These are phyloP conservation scores for Lasiosphaeria miniovina DNA, from an alignment of 495 filamentous ascomycete species.

Conservation along the genomic window DNA sequence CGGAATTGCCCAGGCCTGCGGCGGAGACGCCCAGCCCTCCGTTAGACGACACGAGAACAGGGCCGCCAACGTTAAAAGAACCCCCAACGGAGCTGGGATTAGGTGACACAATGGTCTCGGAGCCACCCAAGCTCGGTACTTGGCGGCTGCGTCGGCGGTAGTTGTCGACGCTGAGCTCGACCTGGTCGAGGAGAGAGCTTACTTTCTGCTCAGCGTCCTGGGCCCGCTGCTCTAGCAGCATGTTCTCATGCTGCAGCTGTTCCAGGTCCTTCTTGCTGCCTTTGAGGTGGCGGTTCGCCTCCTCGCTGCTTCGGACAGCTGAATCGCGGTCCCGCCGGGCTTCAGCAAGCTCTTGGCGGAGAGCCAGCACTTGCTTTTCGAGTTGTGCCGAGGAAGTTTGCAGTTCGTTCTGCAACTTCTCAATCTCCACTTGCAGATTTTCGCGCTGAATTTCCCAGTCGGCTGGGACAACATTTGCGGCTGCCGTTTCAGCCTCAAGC, in stretches of 20 bases:
- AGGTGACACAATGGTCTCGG: slow-evolving; percentile 20
- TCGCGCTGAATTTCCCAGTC: slow-evolving; percentile 81
- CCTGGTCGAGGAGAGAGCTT: slow-evolving; percentile 86
- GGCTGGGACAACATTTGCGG: slow-evolving; percentile 39
- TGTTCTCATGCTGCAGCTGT: slow-evolving; percentile 77
- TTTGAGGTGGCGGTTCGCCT: slow-evolving; percentile 56
- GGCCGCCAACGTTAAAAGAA: neutral
- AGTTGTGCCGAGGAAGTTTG: slow-evolving; percentile 61
- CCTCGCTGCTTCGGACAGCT: slow-evolving; percentile 53
- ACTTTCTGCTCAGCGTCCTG: slow-evolving; percentile 91
- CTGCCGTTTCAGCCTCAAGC: slow-evolving; percentile 34
- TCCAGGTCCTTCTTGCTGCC: slow-evolving; percentile 68
- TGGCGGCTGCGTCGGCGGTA: slow-evolving; percentile 69
- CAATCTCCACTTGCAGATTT: slow-evolving; percentile 68
- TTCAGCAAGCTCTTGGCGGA: slow-evolving; percentile 64
- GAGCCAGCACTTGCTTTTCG: slow-evolving; percentile 64
- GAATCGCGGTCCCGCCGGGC: slow-evolving; percentile 67
- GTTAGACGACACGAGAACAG: neutral
- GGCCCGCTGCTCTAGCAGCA: slow-evolving; percentile 72
- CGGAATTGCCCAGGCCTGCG: slow-evolving; percentile 24
- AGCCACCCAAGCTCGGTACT: slow-evolving; percentile 32
- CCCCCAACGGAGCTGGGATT: neutral
- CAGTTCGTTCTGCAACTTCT: slow-evolving; percentile 65
- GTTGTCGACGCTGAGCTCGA: slow-evolving; percentile 88
- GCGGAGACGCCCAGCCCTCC: neutral